Evolutionary conservation across 176 grass and related monocot genomes (phyloP), one percentile per base, ranked within the genome.

Genomic region (Phoenix roebelenii): DNA sequence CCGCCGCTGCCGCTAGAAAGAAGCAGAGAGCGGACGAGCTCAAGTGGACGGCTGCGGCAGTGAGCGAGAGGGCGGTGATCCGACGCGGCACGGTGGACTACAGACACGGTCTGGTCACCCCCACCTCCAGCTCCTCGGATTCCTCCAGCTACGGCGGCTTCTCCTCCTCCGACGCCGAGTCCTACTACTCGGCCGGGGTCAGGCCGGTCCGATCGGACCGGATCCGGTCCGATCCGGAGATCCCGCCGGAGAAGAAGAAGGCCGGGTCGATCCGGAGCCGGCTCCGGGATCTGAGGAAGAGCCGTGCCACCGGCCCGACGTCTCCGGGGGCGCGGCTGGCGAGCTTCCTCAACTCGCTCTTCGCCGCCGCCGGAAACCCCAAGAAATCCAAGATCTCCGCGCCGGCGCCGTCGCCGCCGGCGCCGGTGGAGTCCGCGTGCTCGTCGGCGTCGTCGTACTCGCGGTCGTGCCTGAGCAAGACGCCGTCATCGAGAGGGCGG

Each of bases 71-170:
- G 35, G 35, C 35, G 35, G 7, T 44, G 10, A 44, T 44, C 5
- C 67, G 76, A 19, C 58, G 72, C 18, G 67, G 80, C 68, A 80
- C 77, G 0, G 61, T 76, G 16, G 79, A 67, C 14, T 82, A 14
- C 35, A 44, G 10, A 9, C 35, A 0, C 35, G 35, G 35, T 44
- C 35, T 14, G 9, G 35, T 44, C 35, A 44, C 82, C 24, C 81
- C 82, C 4, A 66, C 82, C 65, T 48, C 76, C 18, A 79, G 77
- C 22, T 82, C 82, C 7, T 89, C 82, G 4, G 87, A 91, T 29
- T 75, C 77, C 5, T 44, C 35, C 35, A 68, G 71, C 20, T 77
- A 78, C 69, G 72, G 72, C 71, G 77, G 71, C 49, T 83, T 86
- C 57, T 79, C 82, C 57, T 80, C 35, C 10, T 73, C 55, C 3